Evolutionary conservation across 257 asterid genomes (phyloP).

Genomic region (Nicotiana attenuata): DNA sequence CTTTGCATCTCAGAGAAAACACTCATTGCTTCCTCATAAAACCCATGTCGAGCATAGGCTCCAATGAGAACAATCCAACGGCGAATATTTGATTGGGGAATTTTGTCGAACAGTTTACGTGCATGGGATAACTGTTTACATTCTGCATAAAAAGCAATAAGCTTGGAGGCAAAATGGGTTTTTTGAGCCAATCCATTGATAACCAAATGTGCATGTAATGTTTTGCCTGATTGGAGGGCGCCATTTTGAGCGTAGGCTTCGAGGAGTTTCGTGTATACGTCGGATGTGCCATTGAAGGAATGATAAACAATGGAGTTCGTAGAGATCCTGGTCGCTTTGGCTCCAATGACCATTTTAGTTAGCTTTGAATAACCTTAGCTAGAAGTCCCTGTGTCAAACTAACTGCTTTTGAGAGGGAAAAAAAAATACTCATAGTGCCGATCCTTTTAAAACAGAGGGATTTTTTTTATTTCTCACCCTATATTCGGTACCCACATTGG

Average conservation of each 20-base stretch:
- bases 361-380: neutral
- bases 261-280: slow-evolving; percentile 33
- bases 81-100: slow-evolving; percentile 41
- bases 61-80: slow-evolving; percentile 58
- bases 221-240: slow-evolving; percentile 39
- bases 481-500: too few species aligned
- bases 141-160: slow-evolving; percentile 34
- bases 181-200: slow-evolving; percentile 34
- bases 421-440: too few species aligned
- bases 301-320: too few species aligned
- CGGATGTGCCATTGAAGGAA: slow-evolving; percentile 18
- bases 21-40: slow-evolving; percentile 42
- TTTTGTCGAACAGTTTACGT: slow-evolving; percentile 55
- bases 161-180: slow-evolving; percentile 40
- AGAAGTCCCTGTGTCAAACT: too few species aligned
- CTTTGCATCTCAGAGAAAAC: slow-evolving; percentile 38
- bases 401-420: too few species aligned
- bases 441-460: too few species aligned
- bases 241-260: slow-evolving; percentile 26
- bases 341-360: neutral
- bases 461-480: too few species aligned
- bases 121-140: slow-evolving; percentile 40
- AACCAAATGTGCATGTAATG: slow-evolving; percentile 53
- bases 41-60: slow-evolving; percentile 49
- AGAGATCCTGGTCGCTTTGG: neutral